These are phyloP conservation scores for Myriosclerotinia curreyana DNA, from an alignment of 2,329 filamentous ascomycete genomes.

Conservation along the genomic window DNA sequence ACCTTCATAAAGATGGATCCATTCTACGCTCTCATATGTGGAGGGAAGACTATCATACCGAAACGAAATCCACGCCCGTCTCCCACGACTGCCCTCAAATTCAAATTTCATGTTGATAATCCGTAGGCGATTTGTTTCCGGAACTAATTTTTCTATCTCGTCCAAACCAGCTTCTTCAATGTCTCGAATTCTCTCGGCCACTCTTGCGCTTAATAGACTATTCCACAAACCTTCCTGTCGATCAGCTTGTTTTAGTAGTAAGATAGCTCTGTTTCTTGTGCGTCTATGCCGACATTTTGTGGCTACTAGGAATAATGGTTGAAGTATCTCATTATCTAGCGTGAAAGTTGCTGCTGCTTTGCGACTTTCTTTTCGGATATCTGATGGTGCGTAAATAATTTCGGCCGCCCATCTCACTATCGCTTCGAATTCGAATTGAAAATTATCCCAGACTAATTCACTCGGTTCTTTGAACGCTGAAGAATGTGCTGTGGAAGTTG, in stretches of 20 bases:
- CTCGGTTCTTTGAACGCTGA: neutral
- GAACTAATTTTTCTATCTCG: neutral
- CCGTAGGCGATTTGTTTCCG: constrained; percentile 4
- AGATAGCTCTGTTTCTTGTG: constrained; percentile 58
- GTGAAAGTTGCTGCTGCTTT: constrained; percentile 45
- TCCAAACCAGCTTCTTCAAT: constrained; percentile 24
- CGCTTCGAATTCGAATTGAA: constrained; percentile 7
- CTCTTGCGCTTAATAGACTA: constrained; percentile 20
- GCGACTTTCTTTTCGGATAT: neutral
- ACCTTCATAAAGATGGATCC: constrained; percentile 4
- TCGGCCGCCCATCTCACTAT: constrained; percentile 18
- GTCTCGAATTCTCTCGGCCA: constrained; percentile 23
- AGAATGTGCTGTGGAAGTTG: constrained; percentile 7
- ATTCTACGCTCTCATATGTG: constrained; percentile 7
- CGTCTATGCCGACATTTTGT: constrained; percentile 58
- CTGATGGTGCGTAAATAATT: constrained; percentile 7
- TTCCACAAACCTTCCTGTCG: constrained; percentile 67
- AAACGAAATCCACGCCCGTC: constrained; percentile 17
- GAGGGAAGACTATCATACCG: neutral
- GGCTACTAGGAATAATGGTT: constrained; percentile 60
- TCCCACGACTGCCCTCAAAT: neutral
- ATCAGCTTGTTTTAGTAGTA: constrained; percentile 55
- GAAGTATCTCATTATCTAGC: constrained; percentile 59
- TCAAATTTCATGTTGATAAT: constrained; percentile 16
- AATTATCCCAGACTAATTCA: constrained; percentile 24